Evolutionary conservation across 495 filamentous ascomycete species (phyloP).

Genomic region (Penicillium daleae): DNA sequence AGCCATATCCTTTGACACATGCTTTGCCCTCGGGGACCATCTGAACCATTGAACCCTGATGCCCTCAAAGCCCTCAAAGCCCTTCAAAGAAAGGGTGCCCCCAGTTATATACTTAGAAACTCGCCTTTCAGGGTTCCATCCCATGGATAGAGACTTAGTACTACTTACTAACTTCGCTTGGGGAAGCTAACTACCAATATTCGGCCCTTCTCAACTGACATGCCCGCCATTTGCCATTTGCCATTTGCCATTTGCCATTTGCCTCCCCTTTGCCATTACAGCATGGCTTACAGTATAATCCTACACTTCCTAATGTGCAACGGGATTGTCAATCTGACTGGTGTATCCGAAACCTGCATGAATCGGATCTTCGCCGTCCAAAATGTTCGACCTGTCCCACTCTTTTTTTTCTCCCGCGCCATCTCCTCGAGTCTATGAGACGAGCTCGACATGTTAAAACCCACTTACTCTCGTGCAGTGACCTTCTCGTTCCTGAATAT

Average conservation of each 20-base stretch:
- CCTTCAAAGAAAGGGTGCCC: background rate
- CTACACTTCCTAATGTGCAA: background rate
- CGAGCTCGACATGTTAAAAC: conserved; percentile 3
- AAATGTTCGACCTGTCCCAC: conserved; percentile 2
- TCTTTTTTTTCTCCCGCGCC: too few relatives aligned
- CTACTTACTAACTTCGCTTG: background rate
- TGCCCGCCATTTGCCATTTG: conserved; percentile 1
- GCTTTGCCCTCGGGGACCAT: conserved; percentile 1
- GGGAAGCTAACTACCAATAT: conserved; percentile 2
- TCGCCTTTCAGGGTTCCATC: background rate
- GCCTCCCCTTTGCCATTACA: too few relatives aligned
- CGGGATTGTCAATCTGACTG: conserved; percentile 6
- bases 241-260: background rate
- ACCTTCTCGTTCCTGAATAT: conserved; percentile 12
- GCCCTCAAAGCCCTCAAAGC: background rate
- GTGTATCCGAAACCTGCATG: conserved; percentile 7
- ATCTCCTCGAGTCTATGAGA: conserved; percentile 3
- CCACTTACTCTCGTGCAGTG: background rate
- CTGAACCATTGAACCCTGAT: background rate
- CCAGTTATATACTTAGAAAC: background rate
- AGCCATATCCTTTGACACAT: conserved; percentile 19
- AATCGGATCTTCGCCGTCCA: conserved; percentile 6
- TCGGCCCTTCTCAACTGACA: background rate
- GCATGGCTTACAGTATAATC: too few relatives aligned
- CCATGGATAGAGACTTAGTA: background rate